Evolutionary conservation across 371 early-diverging fungal genomes (phyloP), one percentile per base, ranked within the genome.

Genomic region (Circinella minor): DNA sequence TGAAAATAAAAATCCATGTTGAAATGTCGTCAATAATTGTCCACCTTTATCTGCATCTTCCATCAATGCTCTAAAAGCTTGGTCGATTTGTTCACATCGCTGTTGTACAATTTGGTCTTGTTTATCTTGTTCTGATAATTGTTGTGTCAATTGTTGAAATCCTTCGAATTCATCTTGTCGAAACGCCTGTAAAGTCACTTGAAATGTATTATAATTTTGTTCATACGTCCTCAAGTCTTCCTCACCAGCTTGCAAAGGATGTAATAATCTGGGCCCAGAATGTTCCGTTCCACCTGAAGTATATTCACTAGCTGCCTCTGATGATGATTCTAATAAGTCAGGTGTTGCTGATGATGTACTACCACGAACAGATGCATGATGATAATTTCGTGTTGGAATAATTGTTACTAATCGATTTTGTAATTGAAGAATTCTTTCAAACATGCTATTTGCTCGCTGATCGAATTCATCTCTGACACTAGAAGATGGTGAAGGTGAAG

Each of bases 201-300:
- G 80, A 11, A 76, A 71, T n/a, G 73, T 68, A 68, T 74, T 69
- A 37, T 79, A 79, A 48, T 76, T 79, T 9, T 63, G 59, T 55
- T 79, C 80, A 59, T 79, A 83, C 11, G 72, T 63, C 4, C 71
- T 20, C 47, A 79, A 65, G 55, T 83, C 81, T 57, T 83, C 81
- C 36, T 78, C 74, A 14, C 77, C 81, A 15, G 81, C 79, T 60
- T 79, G 77, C 7, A 83, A 63, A 8, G 83, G 83, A 68, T 83
- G 83, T 9, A 83, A 49, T 14, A 74, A 49, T 3, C 71, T 67
- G 1, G 75, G 39, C 6, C 66, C 67, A 34, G 15, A 9, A 43
- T 43, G 43, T 9, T 43, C 43, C 11, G 43, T 43, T 43, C 43
- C 43, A 43, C 43, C 59, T 3, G 57, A 20, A 46, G 38, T 60